Base-by-base conservation (phyloP, 805 yeast species). In the Candida pseudoglaebosa region DNA sequence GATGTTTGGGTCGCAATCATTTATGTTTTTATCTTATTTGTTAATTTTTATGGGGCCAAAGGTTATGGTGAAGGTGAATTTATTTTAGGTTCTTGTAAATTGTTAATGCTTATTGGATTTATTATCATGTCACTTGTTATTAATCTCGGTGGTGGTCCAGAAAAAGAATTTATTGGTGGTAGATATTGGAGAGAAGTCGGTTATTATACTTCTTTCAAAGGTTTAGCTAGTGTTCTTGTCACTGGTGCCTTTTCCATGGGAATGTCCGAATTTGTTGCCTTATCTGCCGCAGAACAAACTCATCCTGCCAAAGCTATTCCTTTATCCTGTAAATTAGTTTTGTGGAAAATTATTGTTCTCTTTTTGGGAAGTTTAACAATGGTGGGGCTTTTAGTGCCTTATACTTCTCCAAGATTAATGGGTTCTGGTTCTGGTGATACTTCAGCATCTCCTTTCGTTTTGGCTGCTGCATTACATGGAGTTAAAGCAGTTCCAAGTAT, bases 1-100 rank as follows among this genome's bases (percentile, higher is more conserved):
- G 82, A 77, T 47, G 76, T 70, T 4, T 80, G 75, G 57, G 81
- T 80, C 14, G 62, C 70, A 1, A 71, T 79, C 3, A 76, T 80
- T 50, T 72, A 65, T 39, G 50, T 62, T 8, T 57, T 78, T 5
- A 65, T 79, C 21, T 48, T 73, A 9, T 41, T 59, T 20, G 66
- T 79, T 42, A 70, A 69, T 48, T 67, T 70, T 33, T 56, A 60
- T 44, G 77, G 77, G 36, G 67, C 73, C 36, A 63, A 60, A 40
- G 77, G 75, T 37, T 71, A 66, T 45, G 75, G 71, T 38, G 69
- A 65, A 49, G 72, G 68, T 34, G 73, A 67, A 45, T 66, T 67
- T 28, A 37, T 61, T 29, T 54, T 67, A 52, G 69, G 69, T 43
- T 48, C 61, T 14, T 49, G 59, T 39, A 67, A 67, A 48, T 50